Evolutionary conservation across 768 basidiomycete species (phyloP).

Genomic region (Trichaptum fuscoviolaceum): DNA sequence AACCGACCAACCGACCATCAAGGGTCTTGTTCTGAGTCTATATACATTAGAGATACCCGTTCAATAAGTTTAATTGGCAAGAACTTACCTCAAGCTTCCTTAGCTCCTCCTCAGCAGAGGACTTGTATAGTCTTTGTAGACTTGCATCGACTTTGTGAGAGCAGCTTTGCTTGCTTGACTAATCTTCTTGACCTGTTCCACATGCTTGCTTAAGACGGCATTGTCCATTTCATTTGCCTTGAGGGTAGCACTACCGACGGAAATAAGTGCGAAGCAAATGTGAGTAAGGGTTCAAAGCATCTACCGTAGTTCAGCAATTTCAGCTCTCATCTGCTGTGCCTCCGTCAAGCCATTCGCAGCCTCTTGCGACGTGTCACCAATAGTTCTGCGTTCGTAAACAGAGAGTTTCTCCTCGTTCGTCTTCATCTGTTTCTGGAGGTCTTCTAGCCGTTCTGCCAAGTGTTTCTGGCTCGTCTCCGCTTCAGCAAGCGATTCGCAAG

Average conservation of each 20-base stretch:
- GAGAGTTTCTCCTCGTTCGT: conserved; percentile 81
- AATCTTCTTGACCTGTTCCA: conserved; percentile 83
- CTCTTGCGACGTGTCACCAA: too few relatives aligned
- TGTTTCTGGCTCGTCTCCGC: conserved; percentile 78
- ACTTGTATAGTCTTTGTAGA: conserved; percentile 79
- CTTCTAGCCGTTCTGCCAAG: conserved; percentile 65
- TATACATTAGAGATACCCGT: background rate
- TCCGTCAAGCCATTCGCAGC: conserved; percentile 33
- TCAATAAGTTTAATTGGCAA: background rate
- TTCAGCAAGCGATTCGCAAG: conserved; percentile 62
- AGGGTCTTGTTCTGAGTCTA: conserved; percentile 64
- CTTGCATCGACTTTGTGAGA: conserved; percentile 58
- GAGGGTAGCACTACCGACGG: conserved; percentile 51
- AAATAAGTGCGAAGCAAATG: background rate
- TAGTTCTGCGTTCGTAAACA: conserved; percentile 69
- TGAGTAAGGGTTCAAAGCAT: conserved; percentile 13
- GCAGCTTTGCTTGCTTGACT: conserved; percentile 79
- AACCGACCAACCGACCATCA: conserved; percentile 60
- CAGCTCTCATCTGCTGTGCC: conserved; percentile 77
- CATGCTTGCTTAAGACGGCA: conserved; percentile 60
- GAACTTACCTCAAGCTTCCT: conserved; percentile 61
- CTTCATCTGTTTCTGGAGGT: conserved; percentile 56
- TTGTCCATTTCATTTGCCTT: conserved; percentile 78
- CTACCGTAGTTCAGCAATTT: conserved; percentile 82
- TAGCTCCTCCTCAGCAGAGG: conserved; percentile 64